Evolutionary conservation across 768 basidiomycete genomes (phyloP).

Genomic region (Tricholomella constricta): DNA sequence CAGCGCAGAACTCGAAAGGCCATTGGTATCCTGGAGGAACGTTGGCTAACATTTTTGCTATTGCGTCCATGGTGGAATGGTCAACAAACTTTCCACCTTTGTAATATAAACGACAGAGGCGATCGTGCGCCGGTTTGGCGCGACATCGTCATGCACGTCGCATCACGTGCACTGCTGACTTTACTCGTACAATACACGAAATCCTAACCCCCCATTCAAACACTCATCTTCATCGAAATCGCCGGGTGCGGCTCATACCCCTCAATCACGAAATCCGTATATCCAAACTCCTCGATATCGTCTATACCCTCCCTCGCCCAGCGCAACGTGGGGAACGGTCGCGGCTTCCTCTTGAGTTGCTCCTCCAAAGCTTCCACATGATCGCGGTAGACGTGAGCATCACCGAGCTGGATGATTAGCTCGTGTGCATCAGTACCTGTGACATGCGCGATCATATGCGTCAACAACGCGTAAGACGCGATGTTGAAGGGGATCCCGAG

Average conservation of each 20-base stretch:
- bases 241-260: conserved; percentile 83
- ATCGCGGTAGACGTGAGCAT: conserved; percentile 94
- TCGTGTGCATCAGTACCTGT: conserved; percentile 87
- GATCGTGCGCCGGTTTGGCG: not conserved
- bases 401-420: conserved; percentile 93
- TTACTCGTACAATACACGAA: no score
- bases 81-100: no score
- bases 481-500: conserved; percentile 99
- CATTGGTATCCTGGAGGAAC: conserved; percentile 50
- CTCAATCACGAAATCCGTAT: conserved; percentile 82
- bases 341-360: conserved; percentile 79
- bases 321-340: conserved; percentile 77
- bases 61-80: conserved; percentile 10
- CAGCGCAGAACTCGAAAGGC: conserved; percentile 64
- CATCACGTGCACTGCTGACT: no score
- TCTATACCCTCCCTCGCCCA: conserved; percentile 67
- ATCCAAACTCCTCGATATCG: conserved; percentile 79
- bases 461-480: conserved; percentile 95
- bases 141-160: no score
- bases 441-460: conserved; percentile 96
- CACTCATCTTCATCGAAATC: conserved; percentile 10
- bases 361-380: conserved; percentile 85
- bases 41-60: conserved; percentile 14
- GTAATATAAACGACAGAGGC: not conserved
- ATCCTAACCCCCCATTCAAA: not conserved